Conservation (phyloP, 139 green algal species). For the Coelastrella sp. region DNA sequence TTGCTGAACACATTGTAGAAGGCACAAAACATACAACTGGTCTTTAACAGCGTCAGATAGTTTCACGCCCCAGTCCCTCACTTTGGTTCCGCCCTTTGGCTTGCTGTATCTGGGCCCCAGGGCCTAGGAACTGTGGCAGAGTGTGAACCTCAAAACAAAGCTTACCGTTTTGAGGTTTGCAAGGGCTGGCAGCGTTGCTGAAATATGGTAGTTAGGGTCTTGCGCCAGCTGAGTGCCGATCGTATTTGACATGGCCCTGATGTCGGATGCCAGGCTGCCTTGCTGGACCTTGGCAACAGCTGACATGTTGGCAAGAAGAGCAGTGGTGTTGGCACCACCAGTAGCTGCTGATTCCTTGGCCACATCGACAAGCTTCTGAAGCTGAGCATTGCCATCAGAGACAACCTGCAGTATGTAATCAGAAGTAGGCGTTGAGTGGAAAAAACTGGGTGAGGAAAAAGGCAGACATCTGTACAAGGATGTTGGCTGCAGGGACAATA, state of each 20-base stretch:
- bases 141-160: not conserved
- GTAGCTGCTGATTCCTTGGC: not conserved
- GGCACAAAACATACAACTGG: not conserved
- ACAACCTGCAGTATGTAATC: not conserved
- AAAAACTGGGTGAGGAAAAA: too few relatives aligned
- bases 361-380: constrained; percentile 5
- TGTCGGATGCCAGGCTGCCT: not conserved
- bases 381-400: not conserved
- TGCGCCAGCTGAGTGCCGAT: not conserved
- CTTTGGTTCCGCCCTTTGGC: too few relatives aligned
- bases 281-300: not conserved
- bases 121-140: not conserved
- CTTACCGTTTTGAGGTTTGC: not conserved
- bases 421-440: not conserved
- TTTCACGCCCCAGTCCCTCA: too few relatives aligned
- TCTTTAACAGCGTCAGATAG: not conserved
- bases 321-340: not conserved
- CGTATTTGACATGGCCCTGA: not conserved
- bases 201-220: not conserved
- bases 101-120: too few relatives aligned
- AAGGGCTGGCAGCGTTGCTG: not conserved
- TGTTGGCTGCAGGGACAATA: too few relatives aligned
- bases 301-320: not conserved
- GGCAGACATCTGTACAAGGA: too few relatives aligned
- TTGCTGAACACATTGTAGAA: too few relatives aligned